Evolutionary conservation across 257 asterid genomes (phyloP), one percentile per base, ranked within the genome.

Genomic region (Jacaranda copaia): DNA sequence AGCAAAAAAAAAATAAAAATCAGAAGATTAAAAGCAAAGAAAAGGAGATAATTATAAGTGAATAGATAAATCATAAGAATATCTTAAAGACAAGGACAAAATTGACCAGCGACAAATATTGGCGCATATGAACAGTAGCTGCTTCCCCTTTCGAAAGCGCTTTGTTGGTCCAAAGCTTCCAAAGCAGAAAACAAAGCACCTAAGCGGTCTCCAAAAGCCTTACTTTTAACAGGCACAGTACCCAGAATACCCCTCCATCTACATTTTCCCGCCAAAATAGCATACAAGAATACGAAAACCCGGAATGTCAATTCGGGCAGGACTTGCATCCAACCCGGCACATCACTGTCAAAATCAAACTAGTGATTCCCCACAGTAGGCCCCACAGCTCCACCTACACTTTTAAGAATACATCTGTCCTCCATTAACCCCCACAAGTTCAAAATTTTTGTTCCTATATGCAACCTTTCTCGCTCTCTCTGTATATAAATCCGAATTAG

Each of bases 401-500:
- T 84, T 84, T 86, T 78, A 90, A 87, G 83, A 87, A 87, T 82
- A 89, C 83, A 68, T 74, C 93, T 92, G 97, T 88, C 93, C 45
- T 81, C 92, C 95, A 89, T 85, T 88, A 87, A 6, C 69, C 61
- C 70, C 10, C 35, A 6, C 64, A 3, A 15, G 19, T 38, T 48
- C 73, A 25, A 39, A 11, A 8, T 70, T 19, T 81, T 61, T 67
- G 75, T 71, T 52, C 46, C 25, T 25, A 71, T 69, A 19, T 72
- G 56, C 72, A 51, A 78, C 45, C 25, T 51, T 48, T 48, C 8
- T n/a, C 57, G 16, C 8, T 40, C 8, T 10, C 35, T 36, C 55
- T 71, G 51, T 85, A 82, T 80, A 78, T 78, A 75, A 16, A 53
- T 46, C 25, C 79, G 15, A 57, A 19, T 62, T 25, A 43, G 59